Evolutionary conservation across 805 yeast species (phyloP).

Genomic region (Saturnispora sanitii): DNA sequence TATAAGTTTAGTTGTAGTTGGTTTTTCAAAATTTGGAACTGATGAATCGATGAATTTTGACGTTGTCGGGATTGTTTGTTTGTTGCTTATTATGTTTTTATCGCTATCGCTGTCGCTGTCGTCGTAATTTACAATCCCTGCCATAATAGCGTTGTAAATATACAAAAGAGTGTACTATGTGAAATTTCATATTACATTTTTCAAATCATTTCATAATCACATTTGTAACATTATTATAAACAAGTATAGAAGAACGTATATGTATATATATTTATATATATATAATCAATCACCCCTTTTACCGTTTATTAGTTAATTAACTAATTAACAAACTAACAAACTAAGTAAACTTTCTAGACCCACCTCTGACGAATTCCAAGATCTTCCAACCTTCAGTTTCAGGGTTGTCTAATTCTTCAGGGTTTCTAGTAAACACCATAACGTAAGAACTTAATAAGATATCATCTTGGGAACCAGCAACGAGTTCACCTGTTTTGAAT

Average conservation of each 20-base stretch:
- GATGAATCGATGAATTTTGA: constrained; percentile 1
- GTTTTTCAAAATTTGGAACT: constrained; percentile 4
- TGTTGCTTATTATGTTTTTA: neutral
- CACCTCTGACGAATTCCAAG: constrained; percentile 88
- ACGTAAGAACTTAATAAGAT: constrained; percentile 91
- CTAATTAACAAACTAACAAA: too few relatives aligned
- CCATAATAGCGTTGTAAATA: too few relatives aligned
- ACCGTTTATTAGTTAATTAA: too few relatives aligned
- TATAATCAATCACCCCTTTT: too few relatives aligned
- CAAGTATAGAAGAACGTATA: too few relatives aligned
- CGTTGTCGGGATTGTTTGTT: neutral
- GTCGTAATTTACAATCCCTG: neutral
- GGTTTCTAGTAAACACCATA: constrained; percentile 85
- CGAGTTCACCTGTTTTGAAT: constrained; percentile 84
- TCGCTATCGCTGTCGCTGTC: neutral
- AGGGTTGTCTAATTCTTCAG: constrained; percentile 82
- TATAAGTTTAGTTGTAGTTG: neutral
- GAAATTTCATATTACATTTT: too few relatives aligned
- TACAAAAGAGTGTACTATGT: too few relatives aligned
- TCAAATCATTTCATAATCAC: too few relatives aligned
- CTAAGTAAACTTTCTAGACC: constrained; percentile 71
- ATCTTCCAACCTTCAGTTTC: constrained; percentile 98
- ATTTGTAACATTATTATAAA: neutral
- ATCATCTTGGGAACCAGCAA: constrained; percentile 93
- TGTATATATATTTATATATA: too few relatives aligned